phyloP scores from a whole-genome alignment of 2,329 filamentous ascomycete genomes.

The Talaromyces sp. region DNA sequence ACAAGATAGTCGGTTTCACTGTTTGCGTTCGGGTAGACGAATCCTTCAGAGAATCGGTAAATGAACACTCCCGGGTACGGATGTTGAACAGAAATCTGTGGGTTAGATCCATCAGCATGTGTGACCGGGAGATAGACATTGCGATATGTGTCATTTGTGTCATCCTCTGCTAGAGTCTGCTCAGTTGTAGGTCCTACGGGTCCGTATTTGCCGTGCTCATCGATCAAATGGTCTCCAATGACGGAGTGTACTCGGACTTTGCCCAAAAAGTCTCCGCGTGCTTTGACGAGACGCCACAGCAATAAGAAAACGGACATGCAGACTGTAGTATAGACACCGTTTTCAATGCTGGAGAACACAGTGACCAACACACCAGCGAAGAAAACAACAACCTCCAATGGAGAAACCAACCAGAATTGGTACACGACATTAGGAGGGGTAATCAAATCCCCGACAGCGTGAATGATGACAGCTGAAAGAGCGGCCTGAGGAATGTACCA shows the following conservation, averaged over 20 bases:
- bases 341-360: slow-evolving; percentile 82
- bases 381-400: slow-evolving; percentile 87
- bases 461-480: slow-evolving; percentile 86
- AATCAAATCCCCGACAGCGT: slow-evolving; percentile 89
- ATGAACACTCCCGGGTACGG: slow-evolving; percentile 94
- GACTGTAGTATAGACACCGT: slow-evolving; percentile 87
- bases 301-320: slow-evolving; percentile 71
- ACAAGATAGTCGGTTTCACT: slow-evolving; percentile 79
- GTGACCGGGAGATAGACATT: slow-evolving; percentile 85
- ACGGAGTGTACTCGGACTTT: slow-evolving; percentile 80
- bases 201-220: slow-evolving; percentile 61
- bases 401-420: slow-evolving; percentile 91
- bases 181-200: slow-evolving; percentile 43
- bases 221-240: slow-evolving; percentile 68
- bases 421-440: slow-evolving; percentile 88
- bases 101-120: slow-evolving; percentile 88
- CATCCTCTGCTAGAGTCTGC: slow-evolving; percentile 26
- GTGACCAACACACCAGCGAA: slow-evolving; percentile 89
- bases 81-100: slow-evolving; percentile 69
- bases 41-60: slow-evolving; percentile 89
- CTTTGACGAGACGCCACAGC: slow-evolving; percentile 77
- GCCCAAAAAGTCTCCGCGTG: slow-evolving; percentile 79
- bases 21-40: slow-evolving; percentile 93
- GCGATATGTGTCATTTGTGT: slow-evolving; percentile 54
- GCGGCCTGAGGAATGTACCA: slow-evolving; percentile 84